Base-by-base conservation (phyloP, 805 yeast species). In the Cyberlindnera meyerae region DNA sequence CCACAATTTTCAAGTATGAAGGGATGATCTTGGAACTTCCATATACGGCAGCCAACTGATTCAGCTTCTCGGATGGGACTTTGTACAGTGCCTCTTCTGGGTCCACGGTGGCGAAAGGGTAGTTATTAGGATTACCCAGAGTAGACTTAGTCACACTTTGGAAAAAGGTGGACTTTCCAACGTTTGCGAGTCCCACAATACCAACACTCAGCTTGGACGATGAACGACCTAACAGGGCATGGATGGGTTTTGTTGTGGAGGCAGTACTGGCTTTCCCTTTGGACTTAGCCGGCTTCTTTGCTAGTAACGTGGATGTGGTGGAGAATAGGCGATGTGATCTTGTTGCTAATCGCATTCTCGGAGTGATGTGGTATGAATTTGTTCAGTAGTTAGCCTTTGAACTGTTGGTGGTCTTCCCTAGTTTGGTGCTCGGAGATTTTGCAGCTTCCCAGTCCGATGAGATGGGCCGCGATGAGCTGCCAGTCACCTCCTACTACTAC, bases 121-220 rank as follows among this genome's bases (percentile, higher is more conserved):
- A 82, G 58, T 82, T 82, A 39, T 87, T 88, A 42, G 90, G 89
- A 60, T 65, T 77, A 49, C 68, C 83, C 75, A 67, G 71, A 57
- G 64, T 79, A 74, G 63, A 79, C 71, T 54, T 81, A 49, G 90
- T 82, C 49, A 82, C 78, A 34, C 88, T 86, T 62, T 82, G 89
- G 68, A 82, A 82, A 57, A 82, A 81, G 6, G 89, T 82, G 11
- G 86, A 78, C 54, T 82, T 82, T 52, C 90, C 90, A 42, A 82
- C 89, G 42, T 74, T 82, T 48, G 89, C 93, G 40, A 83, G 65
- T 33, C 93, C 93, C 42, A 83, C 93, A 44, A 83, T 82, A 49
- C 93, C 93, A 36, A 47, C 54, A 20, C 56, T 51, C 11, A 54
- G 39, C 30, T 53, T 54, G 16, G 50, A 47, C 18, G 57, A 51